A percentile compares a stretch with the other conserved stretches of the same genome.
phyloP scores from a whole-genome alignment of 345 rosid genomes.

The Capsella bursapastoris region DNA sequence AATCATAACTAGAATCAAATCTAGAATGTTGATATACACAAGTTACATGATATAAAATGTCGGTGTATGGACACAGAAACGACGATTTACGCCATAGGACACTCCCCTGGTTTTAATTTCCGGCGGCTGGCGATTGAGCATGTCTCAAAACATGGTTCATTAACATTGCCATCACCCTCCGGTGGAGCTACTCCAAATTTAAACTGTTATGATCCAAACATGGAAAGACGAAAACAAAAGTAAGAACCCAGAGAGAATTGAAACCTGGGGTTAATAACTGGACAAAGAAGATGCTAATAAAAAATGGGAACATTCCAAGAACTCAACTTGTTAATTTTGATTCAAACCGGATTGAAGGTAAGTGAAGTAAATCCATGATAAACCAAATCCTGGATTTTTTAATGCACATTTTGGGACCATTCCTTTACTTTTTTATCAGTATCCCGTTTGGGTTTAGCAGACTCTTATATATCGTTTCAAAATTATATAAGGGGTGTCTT shows the following conservation, averaged over 20 bases:
- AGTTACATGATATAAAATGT: neutral
- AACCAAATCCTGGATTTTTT: neutral
- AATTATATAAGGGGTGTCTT: neutral
- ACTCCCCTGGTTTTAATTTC: constrained; percentile 42
- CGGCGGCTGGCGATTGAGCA: constrained; percentile 68
- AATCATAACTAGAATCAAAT: neutral
- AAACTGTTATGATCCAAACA: constrained; percentile 55
- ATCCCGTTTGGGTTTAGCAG: neutral
- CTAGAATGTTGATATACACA: neutral
- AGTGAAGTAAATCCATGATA: neutral
- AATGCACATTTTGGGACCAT: neutral
- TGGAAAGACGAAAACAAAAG: neutral
- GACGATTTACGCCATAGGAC: constrained; percentile 62
- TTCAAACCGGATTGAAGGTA: neutral
- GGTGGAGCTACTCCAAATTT: constrained; percentile 83
- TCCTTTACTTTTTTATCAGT: neutral
- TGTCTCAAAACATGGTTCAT: constrained; percentile 76
- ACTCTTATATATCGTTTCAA: too few relatives aligned
- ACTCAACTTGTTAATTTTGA: neutral
- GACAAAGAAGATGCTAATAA: neutral
- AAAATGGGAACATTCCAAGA: neutral
- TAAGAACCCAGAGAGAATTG: neutral
- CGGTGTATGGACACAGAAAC: constrained; percentile 21
- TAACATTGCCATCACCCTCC: constrained; percentile 58
- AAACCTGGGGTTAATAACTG: neutral